phyloP scores from a whole-genome alignment of 1,284 basidiomycete species.

The Leccinum insigne region DNA sequence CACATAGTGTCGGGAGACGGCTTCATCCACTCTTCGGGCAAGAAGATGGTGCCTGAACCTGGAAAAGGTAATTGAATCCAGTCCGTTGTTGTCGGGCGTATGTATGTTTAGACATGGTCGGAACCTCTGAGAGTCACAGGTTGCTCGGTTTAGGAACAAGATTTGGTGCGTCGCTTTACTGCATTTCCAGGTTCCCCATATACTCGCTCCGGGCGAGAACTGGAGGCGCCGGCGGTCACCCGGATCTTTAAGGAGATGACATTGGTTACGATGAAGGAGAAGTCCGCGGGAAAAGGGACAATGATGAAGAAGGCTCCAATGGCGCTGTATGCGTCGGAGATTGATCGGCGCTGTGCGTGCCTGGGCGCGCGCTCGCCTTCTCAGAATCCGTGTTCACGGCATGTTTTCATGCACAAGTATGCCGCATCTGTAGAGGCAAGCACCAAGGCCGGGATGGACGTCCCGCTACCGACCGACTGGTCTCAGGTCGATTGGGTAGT shows the following conservation, averaged over 20 bases:
- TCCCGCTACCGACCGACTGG: slow-evolving; percentile 21
- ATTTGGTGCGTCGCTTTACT: slow-evolving; percentile 22
- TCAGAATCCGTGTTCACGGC: not conserved
- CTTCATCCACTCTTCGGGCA: slow-evolving; percentile 17
- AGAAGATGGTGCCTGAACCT: slow-evolving; percentile 17
- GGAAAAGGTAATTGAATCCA: slow-evolving; percentile 15
- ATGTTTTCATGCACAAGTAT: slow-evolving; percentile 5
- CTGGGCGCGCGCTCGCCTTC: not conserved
- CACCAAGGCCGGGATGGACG: slow-evolving; percentile 9
- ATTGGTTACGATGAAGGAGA: slow-evolving; percentile 20
- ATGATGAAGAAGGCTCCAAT: slow-evolving; percentile 29
- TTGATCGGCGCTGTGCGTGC: slow-evolving; percentile 23
- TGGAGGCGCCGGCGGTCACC: slow-evolving; percentile 31
- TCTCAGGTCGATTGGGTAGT: slow-evolving; percentile 21
- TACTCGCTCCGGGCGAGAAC: too few species aligned
- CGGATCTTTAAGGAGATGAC: slow-evolving; percentile 21
- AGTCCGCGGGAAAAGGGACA: slow-evolving; percentile 31
- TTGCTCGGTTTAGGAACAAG: slow-evolving; percentile 22
- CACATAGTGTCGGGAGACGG: not conserved
- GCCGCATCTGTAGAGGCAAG: slow-evolving; percentile 16
- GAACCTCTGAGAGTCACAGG: not conserved
- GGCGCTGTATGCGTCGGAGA: slow-evolving; percentile 27
- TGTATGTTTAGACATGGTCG: slow-evolving; percentile 28
- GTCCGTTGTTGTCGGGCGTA: slow-evolving; percentile 9
- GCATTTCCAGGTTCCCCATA: not conserved